Base-by-base conservation (phyloP, 2,329 filamentous ascomycete genomes). In the Hymenotorrendiella dingleyae region DNA sequence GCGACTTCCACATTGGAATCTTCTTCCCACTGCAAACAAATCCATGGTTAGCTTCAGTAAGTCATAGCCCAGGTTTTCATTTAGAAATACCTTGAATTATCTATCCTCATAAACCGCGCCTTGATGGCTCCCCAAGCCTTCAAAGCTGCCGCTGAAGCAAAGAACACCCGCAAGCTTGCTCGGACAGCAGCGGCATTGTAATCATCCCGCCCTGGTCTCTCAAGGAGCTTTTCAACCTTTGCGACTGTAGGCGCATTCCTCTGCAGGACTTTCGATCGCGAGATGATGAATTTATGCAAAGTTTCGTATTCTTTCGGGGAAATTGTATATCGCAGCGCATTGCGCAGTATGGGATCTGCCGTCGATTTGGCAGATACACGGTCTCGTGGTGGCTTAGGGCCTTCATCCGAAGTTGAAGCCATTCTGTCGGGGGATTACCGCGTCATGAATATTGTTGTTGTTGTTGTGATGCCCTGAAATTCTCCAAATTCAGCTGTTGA, bases 321-420 rank as follows among this genome's bases (percentile, higher is more conserved):
- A 60, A 90, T 88, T 45, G 86, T 93, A 66, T 95, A 90, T 53
- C 89, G 83, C 46, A 96, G 73, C 32, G 87, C 82, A 64, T 93
- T 94, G 64, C 86, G 86, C 43, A 94, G 73, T 49, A 94, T 74
- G 4, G 86, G 84, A 53, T 91, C 84, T 46, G 65, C 62, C 27
- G 64, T 62, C 24, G 52, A 54, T 45, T 57, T 59, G 8, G 58
- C 57, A 3, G 58, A 57, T 32, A 57, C 28, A 16, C 52, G 50
- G 30, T 53, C 43, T 30, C 45, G 47, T 16, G 50, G 40, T 27
- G 45, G 37, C 29, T 46, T 50, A 4, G 48, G 43, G 20, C 35
- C 43, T 45, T 49, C 48, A 16, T 32, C 37, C 12, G 44, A 45
- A 38, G 43, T 28, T 11, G 53, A 48, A 32, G 52, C 51, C 53